These are phyloP conservation scores for Daucus carota DNA, from an alignment of 129 eudicot species.

Conservation along the genomic window DNA sequence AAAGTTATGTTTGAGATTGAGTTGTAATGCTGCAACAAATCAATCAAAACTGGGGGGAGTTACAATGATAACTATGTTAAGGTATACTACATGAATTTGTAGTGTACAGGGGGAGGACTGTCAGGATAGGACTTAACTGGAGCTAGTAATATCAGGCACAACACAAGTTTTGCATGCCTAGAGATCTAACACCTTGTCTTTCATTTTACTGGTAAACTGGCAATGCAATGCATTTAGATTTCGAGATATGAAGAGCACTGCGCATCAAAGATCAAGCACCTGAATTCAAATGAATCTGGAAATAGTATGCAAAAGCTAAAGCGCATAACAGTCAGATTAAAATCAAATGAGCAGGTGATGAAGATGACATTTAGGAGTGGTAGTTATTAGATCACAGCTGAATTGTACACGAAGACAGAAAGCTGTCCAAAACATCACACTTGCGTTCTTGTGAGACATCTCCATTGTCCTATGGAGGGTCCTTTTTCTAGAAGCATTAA, in stretches of 20 bases:
- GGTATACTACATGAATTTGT: constrained; percentile 1
- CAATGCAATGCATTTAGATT: constrained; percentile 13
- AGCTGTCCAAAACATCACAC: constrained; percentile 20
- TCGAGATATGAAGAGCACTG: constrained; percentile 24
- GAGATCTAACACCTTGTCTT: constrained; percentile 5
- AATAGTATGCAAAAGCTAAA: constrained; percentile 9
- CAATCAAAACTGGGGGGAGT: background rate
- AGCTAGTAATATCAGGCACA: background rate
- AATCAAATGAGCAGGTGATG: background rate
- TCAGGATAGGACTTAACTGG: background rate
- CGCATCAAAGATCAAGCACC: constrained; percentile 18
- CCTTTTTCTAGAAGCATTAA: constrained; percentile 60
- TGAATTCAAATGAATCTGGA: background rate
- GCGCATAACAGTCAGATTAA: background rate
- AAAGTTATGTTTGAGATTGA: background rate
- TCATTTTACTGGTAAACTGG: constrained; percentile 8
- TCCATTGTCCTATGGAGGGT: constrained; percentile 57
- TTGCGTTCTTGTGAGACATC: constrained; percentile 54
- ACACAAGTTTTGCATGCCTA: constrained; percentile 8
- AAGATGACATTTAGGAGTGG: background rate
- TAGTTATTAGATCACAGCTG: background rate
- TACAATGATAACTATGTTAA: background rate
- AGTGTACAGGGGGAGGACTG: constrained; percentile 21
- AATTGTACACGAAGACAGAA: constrained; percentile 9
- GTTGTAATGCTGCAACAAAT: background rate